Percentiles rank a stretch among this genome's conserved stretches.
These are phyloP conservation scores for Aspergillus panamensis DNA, from an alignment of 495 filamentous ascomycete genomes.

Conservation along the genomic window DNA sequence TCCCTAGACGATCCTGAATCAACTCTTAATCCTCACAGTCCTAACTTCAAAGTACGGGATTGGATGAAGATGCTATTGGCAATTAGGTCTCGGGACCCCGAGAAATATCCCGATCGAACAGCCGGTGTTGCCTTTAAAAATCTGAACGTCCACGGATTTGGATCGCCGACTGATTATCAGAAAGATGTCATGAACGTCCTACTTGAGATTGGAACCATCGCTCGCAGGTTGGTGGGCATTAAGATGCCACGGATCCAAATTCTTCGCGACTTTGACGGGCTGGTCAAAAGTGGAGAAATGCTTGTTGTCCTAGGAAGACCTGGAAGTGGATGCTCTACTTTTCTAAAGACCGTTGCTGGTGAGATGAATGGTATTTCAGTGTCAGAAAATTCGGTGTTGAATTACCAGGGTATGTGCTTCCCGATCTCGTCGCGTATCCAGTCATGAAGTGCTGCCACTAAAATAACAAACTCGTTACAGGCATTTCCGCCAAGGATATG, in stretches of 20 bases:
- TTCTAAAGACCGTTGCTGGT: conserved; percentile 37
- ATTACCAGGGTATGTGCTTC: conserved; percentile 40
- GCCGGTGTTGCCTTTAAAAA: conserved; percentile 47
- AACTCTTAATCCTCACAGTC: conserved; percentile 27
- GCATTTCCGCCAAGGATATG: conserved; percentile 61
- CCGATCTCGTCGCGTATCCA: not conserved
- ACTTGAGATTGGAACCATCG: conserved; percentile 33
- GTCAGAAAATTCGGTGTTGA: conserved; percentile 35
- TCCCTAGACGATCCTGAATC: conserved; percentile 20
- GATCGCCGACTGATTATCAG: conserved; percentile 50
- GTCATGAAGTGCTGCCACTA: not conserved
- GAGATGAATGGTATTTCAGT: conserved; percentile 36
- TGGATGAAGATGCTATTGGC: conserved; percentile 30
- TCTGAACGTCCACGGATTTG: conserved; percentile 49
- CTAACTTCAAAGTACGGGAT: conserved; percentile 28
- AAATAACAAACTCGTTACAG: conserved; percentile 49
- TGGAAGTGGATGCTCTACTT: conserved; percentile 39
- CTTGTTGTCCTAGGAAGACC: conserved; percentile 39
- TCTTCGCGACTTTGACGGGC: conserved; percentile 36
- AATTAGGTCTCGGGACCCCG: conserved; percentile 21
- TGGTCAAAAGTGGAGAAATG: conserved; percentile 35
- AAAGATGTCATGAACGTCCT: conserved; percentile 45
- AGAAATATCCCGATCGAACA: conserved; percentile 22
- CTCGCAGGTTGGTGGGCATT: conserved; percentile 26
- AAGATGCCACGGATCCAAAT: conserved; percentile 31